phyloP scores from a whole-genome alignment of 2,329 filamentous ascomycete genomes.

The Cladosporium sp. region DNA sequence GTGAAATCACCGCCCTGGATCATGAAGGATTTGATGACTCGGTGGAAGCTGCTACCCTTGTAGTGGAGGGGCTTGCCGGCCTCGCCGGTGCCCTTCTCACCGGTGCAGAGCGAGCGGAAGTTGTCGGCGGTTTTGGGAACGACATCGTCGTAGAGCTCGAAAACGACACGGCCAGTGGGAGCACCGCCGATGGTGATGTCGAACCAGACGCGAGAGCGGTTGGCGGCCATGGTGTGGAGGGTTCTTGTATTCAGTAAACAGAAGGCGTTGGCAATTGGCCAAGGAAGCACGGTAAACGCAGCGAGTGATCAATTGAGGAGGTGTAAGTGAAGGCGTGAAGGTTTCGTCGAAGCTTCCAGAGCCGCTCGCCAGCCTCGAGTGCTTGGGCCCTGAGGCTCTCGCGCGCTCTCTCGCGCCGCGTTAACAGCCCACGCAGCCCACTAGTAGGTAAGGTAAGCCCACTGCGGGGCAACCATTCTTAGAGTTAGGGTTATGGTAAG shows the following conservation, averaged over 20 bases:
- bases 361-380: not conserved
- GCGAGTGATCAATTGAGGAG: not conserved
- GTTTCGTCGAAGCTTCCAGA: conserved; percentile 11
- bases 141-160: conserved; percentile 66
- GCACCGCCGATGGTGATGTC: conserved; percentile 77
- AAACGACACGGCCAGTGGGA: conserved; percentile 69
- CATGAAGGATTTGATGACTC: conserved; percentile 98
- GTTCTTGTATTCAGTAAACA: not conserved
- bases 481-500: no score
- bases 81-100: conserved; percentile 82
- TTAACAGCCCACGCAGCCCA: no score
- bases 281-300: not conserved
- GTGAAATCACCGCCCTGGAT: conserved; percentile 98
- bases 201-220: conserved; percentile 81
- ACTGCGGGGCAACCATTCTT: no score
- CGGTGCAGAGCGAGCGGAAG: conserved; percentile 89
- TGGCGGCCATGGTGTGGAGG: conserved; percentile 11
- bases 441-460: no score
- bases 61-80: conserved; percentile 81
- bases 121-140: conserved; percentile 96
- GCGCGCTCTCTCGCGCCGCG: no score
- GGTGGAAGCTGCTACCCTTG: conserved; percentile 89
- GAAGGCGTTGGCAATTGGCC: not conserved
- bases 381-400: no score
- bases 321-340: not conserved